Conservation (phyloP, 495 filamentous ascomycete genomes). For the Lasiosphaeria miniovina region DNA sequence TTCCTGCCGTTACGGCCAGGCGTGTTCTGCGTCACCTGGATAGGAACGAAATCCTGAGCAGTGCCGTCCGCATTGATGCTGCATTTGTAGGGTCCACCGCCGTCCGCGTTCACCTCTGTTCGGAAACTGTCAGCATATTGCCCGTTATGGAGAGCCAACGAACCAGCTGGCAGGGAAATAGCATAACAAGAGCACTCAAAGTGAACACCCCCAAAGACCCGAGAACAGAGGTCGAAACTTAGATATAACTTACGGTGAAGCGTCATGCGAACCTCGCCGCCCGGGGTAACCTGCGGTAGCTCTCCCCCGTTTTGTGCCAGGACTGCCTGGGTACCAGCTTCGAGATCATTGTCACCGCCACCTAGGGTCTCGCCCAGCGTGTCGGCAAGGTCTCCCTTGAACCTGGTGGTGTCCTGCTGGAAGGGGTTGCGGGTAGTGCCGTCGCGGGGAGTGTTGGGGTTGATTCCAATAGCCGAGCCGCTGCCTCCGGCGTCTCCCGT, state of each 20-base stretch:
- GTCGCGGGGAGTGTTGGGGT: slow-evolving; percentile 49
- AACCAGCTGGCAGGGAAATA: not conserved
- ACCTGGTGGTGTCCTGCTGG: slow-evolving; percentile 53
- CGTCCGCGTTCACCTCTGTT: slow-evolving; percentile 45
- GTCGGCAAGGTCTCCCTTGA: slow-evolving; percentile 41
- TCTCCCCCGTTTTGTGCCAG: slow-evolving; percentile 42
- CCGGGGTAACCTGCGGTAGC: slow-evolving; percentile 48
- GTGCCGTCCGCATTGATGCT: slow-evolving; percentile 51
- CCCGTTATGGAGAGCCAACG: not conserved
- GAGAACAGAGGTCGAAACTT: not conserved
- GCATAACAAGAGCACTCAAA: not conserved
- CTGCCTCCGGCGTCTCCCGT: slow-evolving; percentile 48
- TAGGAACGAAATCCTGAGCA: slow-evolving; percentile 39
- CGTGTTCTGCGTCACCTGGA: slow-evolving; percentile 36
- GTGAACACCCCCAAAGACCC: not conserved
- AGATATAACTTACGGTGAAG: slow-evolving; percentile 32
- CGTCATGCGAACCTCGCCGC: slow-evolving; percentile 50
- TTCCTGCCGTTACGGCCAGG: slow-evolving; percentile 38
- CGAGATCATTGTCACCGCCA: slow-evolving; percentile 45
- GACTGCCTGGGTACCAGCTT: slow-evolving; percentile 46
- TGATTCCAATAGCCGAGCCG: slow-evolving; percentile 47
- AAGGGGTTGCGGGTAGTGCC: slow-evolving; percentile 51
- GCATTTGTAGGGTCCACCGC: slow-evolving; percentile 45
- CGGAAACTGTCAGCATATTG: not conserved
- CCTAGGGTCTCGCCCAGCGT: slow-evolving; percentile 43